Base-by-base conservation (phyloP, 78 protist genomes). In the Guillardia theta region DNA sequence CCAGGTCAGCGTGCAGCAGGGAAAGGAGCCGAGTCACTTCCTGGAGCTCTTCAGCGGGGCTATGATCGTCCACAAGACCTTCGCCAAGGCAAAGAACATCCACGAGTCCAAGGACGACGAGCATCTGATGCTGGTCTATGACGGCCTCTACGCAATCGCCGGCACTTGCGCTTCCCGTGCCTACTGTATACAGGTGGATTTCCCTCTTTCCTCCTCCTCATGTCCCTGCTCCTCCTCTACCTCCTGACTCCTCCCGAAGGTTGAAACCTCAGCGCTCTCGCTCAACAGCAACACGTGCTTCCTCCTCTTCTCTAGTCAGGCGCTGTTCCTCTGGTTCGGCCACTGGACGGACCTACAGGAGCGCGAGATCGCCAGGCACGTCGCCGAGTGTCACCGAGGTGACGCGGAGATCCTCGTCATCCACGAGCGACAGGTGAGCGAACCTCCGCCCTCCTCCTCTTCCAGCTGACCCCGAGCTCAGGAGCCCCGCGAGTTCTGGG, bases 1-100 rank as follows among this genome's bases (percentile, higher is more conserved):
- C 33, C 90, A 78, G 83, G 53, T 78, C 53, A 19, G 53, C 37
- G 90, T 78, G 90, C 90, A 78, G 53, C 90, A 78, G 90, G 90
- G 90, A 22, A 37, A 43, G 8, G 90, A 78, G 90, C 90, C 90
- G 18, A 50, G 87, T 58, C 90, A 77, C 45, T 39, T 77, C 88
- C 88, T 77, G 10, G 88, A 24, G n/a, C 88, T 77, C 88, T 77
- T 78, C 90, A 19, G 3, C 50, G 90, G 90, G 37, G 90, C 18
- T 22, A 10, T 44, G 53, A 2, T 78, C 45, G 5, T 3, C 39
- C 87, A 70, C 87, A 27, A 15, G 47, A 18, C 87, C 45, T 36
- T 43, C 87, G 47, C 15, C 87, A n/a, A n/a, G n/a, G n/a, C n/a
- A n/a, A n/a, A n/a, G n/a, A n/a, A n/a, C n/a, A n/a, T n/a, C n/a